Evolutionary conservation across 2,329 filamentous ascomycete genomes (phyloP).

Genomic region (Drechslera avenae): DNA sequence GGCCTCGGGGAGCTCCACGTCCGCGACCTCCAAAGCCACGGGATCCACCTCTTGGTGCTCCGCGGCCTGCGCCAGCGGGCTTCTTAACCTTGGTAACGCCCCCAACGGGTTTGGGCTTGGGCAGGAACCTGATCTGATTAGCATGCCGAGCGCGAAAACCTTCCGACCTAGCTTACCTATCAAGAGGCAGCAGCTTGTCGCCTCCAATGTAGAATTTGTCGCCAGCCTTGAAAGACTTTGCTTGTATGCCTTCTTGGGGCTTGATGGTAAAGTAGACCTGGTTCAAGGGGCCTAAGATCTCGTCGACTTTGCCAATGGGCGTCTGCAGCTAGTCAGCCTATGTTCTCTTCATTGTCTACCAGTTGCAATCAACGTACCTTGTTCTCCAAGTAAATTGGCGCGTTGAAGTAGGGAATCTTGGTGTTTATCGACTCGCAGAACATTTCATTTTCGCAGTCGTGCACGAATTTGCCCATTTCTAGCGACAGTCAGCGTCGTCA

Average conservation of each 20-base stretch:
- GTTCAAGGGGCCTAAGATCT: constrained; percentile 96
- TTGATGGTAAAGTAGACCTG: constrained; percentile 99
- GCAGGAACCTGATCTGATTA: constrained; percentile 71
- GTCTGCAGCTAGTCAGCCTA: constrained; percentile 59
- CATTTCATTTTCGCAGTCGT: constrained; percentile 96
- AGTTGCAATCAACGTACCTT: constrained; percentile 64
- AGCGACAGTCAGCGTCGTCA: constrained; percentile 35
- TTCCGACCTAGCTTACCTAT: constrained; percentile 62
- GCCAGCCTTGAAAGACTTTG: constrained; percentile 89
- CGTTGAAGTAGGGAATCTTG: constrained; percentile 99
- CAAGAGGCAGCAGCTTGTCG: constrained; percentile 92
- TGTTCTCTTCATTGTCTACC: neutral
- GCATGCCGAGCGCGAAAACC: constrained; percentile 8
- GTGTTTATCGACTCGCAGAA: constrained; percentile 93
- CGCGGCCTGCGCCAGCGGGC: constrained; percentile 65
- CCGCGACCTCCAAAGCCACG: constrained; percentile 38
- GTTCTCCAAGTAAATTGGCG: constrained; percentile 98
- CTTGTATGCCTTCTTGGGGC: constrained; percentile 93
- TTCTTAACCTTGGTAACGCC: constrained; percentile 73
- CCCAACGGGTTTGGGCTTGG: constrained; percentile 80
- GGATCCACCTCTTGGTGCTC: constrained; percentile 55
- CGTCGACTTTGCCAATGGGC: constrained; percentile 93
- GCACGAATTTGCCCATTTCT: constrained; percentile 95
- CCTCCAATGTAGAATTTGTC: constrained; percentile 97
- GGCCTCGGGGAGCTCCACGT: constrained; percentile 60